Conservation (phyloP, 495 filamentous ascomycete genomes). For the Jackrogersella minutella region DNA sequence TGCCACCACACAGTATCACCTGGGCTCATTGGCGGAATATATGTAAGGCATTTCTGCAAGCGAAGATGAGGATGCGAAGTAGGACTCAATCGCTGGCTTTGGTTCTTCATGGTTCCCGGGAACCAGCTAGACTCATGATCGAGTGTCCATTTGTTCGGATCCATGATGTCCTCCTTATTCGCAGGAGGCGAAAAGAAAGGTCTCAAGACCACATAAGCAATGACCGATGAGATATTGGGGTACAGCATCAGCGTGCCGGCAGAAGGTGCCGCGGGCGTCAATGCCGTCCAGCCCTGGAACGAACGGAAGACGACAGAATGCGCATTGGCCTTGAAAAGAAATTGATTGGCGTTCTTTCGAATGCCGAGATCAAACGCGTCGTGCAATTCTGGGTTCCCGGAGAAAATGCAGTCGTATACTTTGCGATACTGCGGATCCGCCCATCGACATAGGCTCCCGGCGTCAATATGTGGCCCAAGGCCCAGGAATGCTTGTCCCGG, state of each 20-base stretch:
- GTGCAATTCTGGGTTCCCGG: background rate
- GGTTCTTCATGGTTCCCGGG: background rate
- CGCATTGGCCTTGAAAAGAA: background rate
- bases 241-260: background rate
- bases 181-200: background rate
- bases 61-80: conserved; percentile 1
- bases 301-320: conserved; percentile 3
- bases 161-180: background rate
- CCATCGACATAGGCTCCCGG: background rate
- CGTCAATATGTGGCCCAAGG: background rate
- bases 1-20: background rate
- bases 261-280: background rate
- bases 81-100: conserved; percentile 3
- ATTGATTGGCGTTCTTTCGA: background rate
- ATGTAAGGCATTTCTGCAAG: background rate
- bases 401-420: background rate
- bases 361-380: background rate
- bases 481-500: background rate
- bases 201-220: background rate
- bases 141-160: background rate
- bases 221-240: background rate
- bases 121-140: background rate
- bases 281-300: conserved; percentile 1
- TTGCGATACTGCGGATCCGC: background rate
- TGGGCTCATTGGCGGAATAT: background rate